phyloP scores from a whole-genome alignment of 176 grass and related monocot species.

The Triticum dicoccoides region DNA sequence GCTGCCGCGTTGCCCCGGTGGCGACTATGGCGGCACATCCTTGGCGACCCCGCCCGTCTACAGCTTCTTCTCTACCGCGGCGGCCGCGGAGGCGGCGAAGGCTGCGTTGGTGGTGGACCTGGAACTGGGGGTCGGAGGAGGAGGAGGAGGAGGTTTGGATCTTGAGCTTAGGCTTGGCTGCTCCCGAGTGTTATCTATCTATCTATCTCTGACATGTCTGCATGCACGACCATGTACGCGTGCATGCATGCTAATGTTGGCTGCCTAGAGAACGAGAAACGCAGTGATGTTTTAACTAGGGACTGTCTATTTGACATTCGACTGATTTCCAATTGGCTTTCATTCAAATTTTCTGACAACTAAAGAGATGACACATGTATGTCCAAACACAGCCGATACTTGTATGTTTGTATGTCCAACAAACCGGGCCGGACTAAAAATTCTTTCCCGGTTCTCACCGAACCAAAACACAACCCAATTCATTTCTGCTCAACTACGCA shows the following conservation, averaged over 20 bases:
- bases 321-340: too few relatives aligned
- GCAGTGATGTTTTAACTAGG: background rate
- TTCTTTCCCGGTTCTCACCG: too few relatives aligned
- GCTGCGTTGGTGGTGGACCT: conserved; percentile 20
- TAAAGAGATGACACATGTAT: too few relatives aligned
- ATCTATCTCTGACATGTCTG: background rate
- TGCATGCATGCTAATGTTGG: background rate
- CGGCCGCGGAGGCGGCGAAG: background rate
- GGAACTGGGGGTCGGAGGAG: conserved; percentile 18
- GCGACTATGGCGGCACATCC: background rate
- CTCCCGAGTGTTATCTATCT: background rate
- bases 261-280: background rate
- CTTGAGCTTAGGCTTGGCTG: conserved; percentile 55
- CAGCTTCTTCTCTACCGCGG: conserved; percentile 31
- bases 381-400: too few relatives aligned
- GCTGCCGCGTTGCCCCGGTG: background rate
- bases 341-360: too few relatives aligned
- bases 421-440: too few relatives aligned
- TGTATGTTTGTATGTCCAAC: too few relatives aligned
- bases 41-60: conserved; percentile 1
- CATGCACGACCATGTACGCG: background rate
- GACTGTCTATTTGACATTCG: too few relatives aligned
- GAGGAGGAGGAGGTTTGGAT: conserved; percentile 25
- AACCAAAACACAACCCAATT: too few relatives aligned
- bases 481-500: too few relatives aligned